Conservation (phyloP, 2,329 filamentous ascomycete genomes). For the Rhinocladiella similis region DNA sequence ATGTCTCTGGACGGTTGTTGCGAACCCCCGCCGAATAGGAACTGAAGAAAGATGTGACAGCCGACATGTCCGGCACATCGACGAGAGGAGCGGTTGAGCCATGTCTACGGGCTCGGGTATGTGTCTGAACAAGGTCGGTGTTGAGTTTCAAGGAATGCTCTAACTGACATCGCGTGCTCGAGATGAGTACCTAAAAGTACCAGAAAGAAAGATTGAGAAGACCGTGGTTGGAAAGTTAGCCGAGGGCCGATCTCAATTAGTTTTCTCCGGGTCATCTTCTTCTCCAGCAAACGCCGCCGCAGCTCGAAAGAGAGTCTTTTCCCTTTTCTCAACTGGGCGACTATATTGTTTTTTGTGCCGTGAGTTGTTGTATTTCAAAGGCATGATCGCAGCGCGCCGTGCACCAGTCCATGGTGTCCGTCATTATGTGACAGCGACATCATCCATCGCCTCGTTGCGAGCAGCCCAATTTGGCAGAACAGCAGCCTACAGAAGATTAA, state of each 20-base stretch:
- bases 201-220: background rate
- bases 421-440: constrained; percentile 29
- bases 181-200: background rate
- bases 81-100: constrained; percentile 19
- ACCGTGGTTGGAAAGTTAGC: constrained; percentile 7
- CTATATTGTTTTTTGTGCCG: background rate
- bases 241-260: constrained; percentile 8
- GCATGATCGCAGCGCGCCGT: constrained; percentile 28
- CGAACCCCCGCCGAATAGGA: constrained; percentile 11
- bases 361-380: constrained; percentile 7
- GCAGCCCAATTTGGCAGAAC: constrained; percentile 25
- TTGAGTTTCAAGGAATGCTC: background rate
- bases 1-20: constrained; percentile 2
- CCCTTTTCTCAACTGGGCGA: background rate
- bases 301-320: constrained; percentile 11
- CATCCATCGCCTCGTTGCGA: constrained; percentile 21
- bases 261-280: constrained; percentile 7
- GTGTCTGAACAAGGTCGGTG: background rate
- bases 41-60: constrained; percentile 5
- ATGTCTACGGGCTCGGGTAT: constrained; percentile 6
- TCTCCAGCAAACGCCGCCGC: constrained; percentile 4
- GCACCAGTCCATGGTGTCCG: constrained; percentile 23
- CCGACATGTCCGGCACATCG: constrained; percentile 26
- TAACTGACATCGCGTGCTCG: too few relatives aligned
- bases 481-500: constrained; percentile 23